These are phyloP conservation scores for Plasmodium ovale DNA, from an alignment of 169 alveolate species.

Conservation along the genomic window DNA sequence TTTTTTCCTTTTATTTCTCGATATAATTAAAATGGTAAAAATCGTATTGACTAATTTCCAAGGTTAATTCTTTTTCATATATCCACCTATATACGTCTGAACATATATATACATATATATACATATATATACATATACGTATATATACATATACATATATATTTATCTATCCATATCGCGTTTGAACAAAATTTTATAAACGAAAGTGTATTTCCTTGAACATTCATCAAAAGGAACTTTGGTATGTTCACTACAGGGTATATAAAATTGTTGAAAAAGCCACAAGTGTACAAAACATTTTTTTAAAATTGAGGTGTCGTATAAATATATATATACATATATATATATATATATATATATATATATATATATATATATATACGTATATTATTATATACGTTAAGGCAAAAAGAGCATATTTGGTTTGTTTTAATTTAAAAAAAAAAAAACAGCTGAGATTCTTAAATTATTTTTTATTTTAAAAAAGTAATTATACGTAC, in stretches of 20 bases:
- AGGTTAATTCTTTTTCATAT: no score
- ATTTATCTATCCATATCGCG: background rate
- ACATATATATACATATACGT: background rate
- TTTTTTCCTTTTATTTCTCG: no score
- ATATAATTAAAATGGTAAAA: no score
- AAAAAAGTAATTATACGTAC: background rate
- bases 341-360: no score
- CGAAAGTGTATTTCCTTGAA: background rate
- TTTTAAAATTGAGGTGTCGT: no score
- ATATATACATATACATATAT: background rate
- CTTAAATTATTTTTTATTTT: no score
- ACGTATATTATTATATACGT: no score
- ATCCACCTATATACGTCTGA: no score
- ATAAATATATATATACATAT: no score
- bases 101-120: background rate
- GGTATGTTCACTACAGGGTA: background rate
- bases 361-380: no score
- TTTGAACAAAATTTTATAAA: background rate
- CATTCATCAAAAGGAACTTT: background rate
- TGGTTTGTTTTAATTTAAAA: background rate
- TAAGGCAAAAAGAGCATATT: background rate
- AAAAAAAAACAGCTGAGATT: background rate
- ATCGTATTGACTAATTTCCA: no score
- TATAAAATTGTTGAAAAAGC: background rate
- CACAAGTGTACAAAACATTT: no score